Base-by-base conservation (phyloP, 139 green algal genomes). In the Diplosphaera chodatii region DNA sequence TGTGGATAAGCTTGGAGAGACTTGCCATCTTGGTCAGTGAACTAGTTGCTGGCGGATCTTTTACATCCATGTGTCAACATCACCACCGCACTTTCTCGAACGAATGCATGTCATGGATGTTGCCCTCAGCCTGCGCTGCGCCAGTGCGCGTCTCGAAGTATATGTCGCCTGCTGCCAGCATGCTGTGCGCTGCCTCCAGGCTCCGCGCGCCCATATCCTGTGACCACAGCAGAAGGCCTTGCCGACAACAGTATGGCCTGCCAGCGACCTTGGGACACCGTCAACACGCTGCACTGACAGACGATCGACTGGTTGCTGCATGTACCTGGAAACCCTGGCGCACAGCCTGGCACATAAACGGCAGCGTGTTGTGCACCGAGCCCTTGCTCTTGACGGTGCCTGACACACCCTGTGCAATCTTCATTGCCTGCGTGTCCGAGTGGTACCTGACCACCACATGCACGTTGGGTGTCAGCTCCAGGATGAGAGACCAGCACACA, bases 321-420 rank as follows among this genome's bases (percentile, higher is more conserved):
- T n/a, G n/a, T n/a, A 78, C 86, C 84, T 97, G 92, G 81, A 98
- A 93, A 32, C 94, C 94, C 73, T 98, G 94, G 78, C 88, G 89
- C 27, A 92, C 91, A 3, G 90, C 94, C 75, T 98, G 94, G 23
- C 84, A 72, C 32, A 98, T 74, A 87, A 91, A 95, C 0, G 91
- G 91, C 32, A 96, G 74, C 28, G 86, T 88, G 27, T 80, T 76
- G 40, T 78, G 67, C 34, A 82, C 34, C 29, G 75, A 88, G 48
- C 95, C 95, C 83, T 98, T 99, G 81, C 97, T 93, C 69, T 84
- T 87, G 10, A 99, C 95, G 15, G 91, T 93, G 23, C 95, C 95
- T 21, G 82, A 85, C 69, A 99, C 95, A 34, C 95, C 95, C 85
- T 98, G 92, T 4, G 93, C 93, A 69, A 99, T 96, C 82, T 99